A percentile compares a stretch with the other conserved stretches of the same genome.
phyloP scores from a whole-genome alignment of 257 asterid genomes.

The Orobanche coerulescens region DNA sequence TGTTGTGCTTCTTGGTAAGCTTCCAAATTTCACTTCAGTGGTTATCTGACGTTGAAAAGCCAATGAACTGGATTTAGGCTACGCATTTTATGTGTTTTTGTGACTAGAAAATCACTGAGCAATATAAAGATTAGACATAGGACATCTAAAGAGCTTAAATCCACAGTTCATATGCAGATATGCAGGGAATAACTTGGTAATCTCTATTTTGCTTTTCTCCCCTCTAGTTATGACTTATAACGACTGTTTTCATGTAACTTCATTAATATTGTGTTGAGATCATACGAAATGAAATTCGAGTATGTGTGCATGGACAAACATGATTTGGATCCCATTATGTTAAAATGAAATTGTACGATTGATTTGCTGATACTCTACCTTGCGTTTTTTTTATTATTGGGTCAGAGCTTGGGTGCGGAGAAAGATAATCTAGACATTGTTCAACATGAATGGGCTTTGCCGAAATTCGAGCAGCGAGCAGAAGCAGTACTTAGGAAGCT shows the following conservation, averaged over 20 bases:
- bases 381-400: slow-evolving; percentile 19
- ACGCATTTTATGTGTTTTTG: background rate
- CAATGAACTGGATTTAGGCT: slow-evolving; percentile 7
- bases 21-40: no score
- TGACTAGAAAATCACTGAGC: background rate
- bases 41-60: background rate
- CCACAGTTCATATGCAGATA: background rate
- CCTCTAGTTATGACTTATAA: background rate
- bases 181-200: background rate
- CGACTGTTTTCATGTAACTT: background rate
- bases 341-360: background rate
- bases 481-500: slow-evolving; percentile 73
- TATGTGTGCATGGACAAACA: background rate
- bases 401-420: slow-evolving; percentile 84
- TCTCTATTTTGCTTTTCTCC: background rate
- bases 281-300: background rate
- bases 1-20: no score
- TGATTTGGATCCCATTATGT: background rate
- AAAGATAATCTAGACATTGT: slow-evolving; percentile 70
- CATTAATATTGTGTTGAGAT: background rate
- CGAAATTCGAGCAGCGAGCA: slow-evolving; percentile 86
- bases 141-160: background rate
- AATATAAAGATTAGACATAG: background rate
- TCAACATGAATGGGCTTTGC: slow-evolving; percentile 89
- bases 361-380: slow-evolving; percentile 13